Conservation (phyloP, 305 asterid species). For the Rubia balearica region DNA sequence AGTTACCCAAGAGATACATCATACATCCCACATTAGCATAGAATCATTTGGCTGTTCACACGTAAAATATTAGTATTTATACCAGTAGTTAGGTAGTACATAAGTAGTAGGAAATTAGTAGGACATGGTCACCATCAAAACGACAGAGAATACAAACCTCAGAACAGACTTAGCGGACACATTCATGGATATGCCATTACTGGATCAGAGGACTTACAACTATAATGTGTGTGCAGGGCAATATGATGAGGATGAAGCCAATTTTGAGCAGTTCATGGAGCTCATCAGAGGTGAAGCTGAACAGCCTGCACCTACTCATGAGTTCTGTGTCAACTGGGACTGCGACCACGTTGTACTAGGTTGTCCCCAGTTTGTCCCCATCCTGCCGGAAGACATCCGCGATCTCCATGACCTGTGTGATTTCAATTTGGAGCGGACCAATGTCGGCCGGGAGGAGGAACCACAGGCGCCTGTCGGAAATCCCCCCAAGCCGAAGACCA, state of each 20-base stretch:
- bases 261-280: slow-evolving; percentile 1
- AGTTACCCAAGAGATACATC: too few species aligned
- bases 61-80: not conserved
- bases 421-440: slow-evolving; percentile 19
- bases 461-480: slow-evolving; percentile 23
- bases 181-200: not conserved
- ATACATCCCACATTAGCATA: not conserved
- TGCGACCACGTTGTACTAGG: not conserved
- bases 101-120: not conserved
- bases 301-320: not conserved
- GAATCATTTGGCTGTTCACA: not conserved
- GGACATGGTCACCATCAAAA: not conserved
- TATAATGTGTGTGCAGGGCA: not conserved
- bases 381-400: slow-evolving; percentile 1
- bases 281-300: slow-evolving; percentile 1
- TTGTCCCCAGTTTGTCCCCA: not conserved
- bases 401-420: slow-evolving; percentile 11
- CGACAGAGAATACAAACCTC: not conserved
- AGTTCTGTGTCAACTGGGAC: not conserved
- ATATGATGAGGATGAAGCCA: not conserved
- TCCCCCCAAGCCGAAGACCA: slow-evolving; percentile 13
- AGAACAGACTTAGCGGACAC: not conserved
- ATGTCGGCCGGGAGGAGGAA: slow-evolving; percentile 12
- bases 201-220: not conserved
- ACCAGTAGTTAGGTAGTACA: not conserved